Evolutionary conservation across 345 rosid genomes (phyloP), one percentile per base, ranked within the genome.

Genomic region (Clarkia xantiana): DNA sequence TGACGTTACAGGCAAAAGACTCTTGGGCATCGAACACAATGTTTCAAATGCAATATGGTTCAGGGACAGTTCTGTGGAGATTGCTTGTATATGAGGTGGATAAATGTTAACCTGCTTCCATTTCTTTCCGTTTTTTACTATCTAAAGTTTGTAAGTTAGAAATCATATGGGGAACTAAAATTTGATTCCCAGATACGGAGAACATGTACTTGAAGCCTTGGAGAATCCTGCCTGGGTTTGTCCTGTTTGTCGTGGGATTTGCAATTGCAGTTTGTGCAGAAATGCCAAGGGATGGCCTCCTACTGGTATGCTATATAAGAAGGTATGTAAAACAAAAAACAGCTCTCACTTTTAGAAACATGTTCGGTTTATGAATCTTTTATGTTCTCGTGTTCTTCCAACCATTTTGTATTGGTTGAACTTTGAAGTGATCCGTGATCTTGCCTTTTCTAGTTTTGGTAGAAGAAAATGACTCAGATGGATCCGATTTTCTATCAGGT

Each of bases 11-110:
- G 96, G 84, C 97, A 90, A 71, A 90, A 86, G 67, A 90, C 97
- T 44, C 91, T 86, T 1, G 97, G 96, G 44, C 47, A 79, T 67
- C 93, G 79, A 2, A 90, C 96, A 43, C 48, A 70, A 44, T 86
- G 97, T 71, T 36, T 76, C 67, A 11, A 74, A 49, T 90, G 97
- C 63, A 45, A 58, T 50, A 43, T 67, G 49, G 88, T 77, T 14
- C 80, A 67, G 54, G 95, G 95, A 60, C 97, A 90, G 57, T 83
- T 86, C 62, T 90, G 96, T 56, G 96, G 94, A 61, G 97, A 86
- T 70, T 90, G 97, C 69, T 63, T 90, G 73, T 81, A 76, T 65
- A 83, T 79, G 91, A 86, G 97, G 97, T 81, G 47, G 17, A 47
- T 3, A 1, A 10, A 29, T 29, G 36, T 29, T 29, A 29, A 29